Conservation (phyloP, 495 filamentous ascomycete species). For the Rostrohypoxylon terebratum region DNA sequence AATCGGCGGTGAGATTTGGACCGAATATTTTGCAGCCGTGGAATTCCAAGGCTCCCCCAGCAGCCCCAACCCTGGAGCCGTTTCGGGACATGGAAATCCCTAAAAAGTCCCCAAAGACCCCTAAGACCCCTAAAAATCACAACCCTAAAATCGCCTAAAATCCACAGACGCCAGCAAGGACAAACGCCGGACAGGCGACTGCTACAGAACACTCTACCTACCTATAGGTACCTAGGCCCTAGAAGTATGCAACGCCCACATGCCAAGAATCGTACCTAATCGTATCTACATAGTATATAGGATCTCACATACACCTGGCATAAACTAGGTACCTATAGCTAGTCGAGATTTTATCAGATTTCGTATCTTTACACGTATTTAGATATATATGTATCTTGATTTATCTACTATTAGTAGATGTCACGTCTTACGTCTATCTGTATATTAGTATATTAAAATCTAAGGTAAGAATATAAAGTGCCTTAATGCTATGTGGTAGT, state of each 20-base stretch:
- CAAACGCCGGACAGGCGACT: background rate
- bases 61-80: no score
- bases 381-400: no score
- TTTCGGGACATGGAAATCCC: background rate
- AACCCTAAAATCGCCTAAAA: background rate
- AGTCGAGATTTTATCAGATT: slow-evolving; percentile 20
- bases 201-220: background rate
- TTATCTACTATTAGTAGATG: no score
- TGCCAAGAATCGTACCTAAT: slow-evolving; percentile 6
- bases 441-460: no score
- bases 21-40: slow-evolving; percentile 11
- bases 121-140: background rate
- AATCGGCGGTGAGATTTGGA: slow-evolving; percentile 40
- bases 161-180: background rate
- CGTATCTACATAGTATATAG: slow-evolving; percentile 5
- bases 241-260: slow-evolving; percentile 5
- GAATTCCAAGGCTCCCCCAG: no score
- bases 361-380: background rate
- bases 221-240: background rate
- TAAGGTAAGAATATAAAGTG: no score
- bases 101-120: background rate
- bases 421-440: no score
- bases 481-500: no score
- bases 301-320: slow-evolving; percentile 16
- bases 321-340: slow-evolving; percentile 11